A percentile compares a stretch with the other conserved stretches of the same genome.
Conservation (phyloP, 768 basidiomycete species). For the Suillus paluster region DNA sequence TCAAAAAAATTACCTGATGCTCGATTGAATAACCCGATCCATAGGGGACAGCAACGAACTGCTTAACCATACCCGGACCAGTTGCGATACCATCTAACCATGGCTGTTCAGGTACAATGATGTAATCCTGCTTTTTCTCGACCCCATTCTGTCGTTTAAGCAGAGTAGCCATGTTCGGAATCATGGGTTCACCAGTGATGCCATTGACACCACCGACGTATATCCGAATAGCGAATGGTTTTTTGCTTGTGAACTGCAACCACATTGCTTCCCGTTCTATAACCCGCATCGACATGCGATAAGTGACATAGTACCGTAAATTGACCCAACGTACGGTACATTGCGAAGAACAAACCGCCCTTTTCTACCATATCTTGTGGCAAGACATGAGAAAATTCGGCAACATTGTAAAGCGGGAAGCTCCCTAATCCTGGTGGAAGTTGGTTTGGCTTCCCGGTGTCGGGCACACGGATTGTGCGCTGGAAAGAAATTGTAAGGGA, state of each 20-base stretch:
- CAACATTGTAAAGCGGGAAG: slow-evolving; percentile 21
- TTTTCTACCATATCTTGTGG: slow-evolving; percentile 24
- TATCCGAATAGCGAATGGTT: slow-evolving; percentile 28
- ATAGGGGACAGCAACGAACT: slow-evolving; percentile 27
- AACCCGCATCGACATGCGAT: slow-evolving; percentile 25
- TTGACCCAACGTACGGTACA: slow-evolving; percentile 6
- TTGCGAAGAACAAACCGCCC: slow-evolving; percentile 31
- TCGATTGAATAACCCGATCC: slow-evolving; percentile 29
- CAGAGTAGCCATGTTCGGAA: background rate
- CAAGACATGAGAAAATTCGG: slow-evolving; percentile 15
- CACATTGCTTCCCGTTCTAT: slow-evolving; percentile 35
- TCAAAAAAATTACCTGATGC: slow-evolving; percentile 15
- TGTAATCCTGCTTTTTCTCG: slow-evolving; percentile 27
- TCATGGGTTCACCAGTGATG: slow-evolving; percentile 25
- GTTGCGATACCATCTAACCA: slow-evolving; percentile 28
- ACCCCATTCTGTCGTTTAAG: background rate
- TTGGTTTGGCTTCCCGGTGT: background rate
- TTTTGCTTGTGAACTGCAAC: slow-evolving; percentile 23
- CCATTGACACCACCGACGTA: slow-evolving; percentile 35
- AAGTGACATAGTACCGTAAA: too few species aligned
- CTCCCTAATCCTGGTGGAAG: background rate
- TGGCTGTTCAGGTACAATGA: slow-evolving; percentile 2
- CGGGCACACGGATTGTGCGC: slow-evolving; percentile 2
- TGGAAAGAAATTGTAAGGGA: background rate
- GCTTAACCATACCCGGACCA: slow-evolving; percentile 18